Percentiles rank a stretch among this genome's conserved stretches.
These are phyloP conservation scores for Antarctomyces pellizariae DNA, from an alignment of 495 filamentous ascomycete genomes.

Conservation along the genomic window DNA sequence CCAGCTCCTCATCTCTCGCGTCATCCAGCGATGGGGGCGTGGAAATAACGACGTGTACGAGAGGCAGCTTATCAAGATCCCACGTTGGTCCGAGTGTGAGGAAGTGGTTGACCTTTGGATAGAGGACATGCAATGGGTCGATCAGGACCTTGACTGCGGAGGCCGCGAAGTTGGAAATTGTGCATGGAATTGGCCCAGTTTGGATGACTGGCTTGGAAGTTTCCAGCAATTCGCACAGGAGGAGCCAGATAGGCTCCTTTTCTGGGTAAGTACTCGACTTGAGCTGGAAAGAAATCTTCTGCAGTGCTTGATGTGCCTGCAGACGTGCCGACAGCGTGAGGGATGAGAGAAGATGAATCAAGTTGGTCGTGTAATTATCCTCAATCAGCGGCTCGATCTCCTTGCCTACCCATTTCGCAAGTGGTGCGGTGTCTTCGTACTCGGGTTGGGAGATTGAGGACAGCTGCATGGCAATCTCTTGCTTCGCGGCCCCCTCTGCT, in stretches of 20 bases:
- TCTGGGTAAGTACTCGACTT: constrained; percentile 51
- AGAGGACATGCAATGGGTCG: constrained; percentile 63
- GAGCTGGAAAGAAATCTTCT: constrained; percentile 38
- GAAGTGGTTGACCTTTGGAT: constrained; percentile 68
- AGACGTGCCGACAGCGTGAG: constrained; percentile 45
- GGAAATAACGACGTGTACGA: constrained; percentile 48
- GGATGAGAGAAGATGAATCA: constrained; percentile 56
- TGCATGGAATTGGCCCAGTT: constrained; percentile 38
- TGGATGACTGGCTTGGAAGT: constrained; percentile 33
- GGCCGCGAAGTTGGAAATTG: constrained; percentile 50
- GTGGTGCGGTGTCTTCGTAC: constrained; percentile 31
- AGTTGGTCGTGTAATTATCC: constrained; percentile 37
- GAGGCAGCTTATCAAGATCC: constrained; percentile 49
- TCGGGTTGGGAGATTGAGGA: not conserved
- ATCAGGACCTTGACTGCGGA: constrained; percentile 40
- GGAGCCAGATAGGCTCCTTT: constrained; percentile 47
- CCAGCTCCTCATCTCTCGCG: constrained; percentile 47
- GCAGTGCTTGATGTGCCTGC: constrained; percentile 45
- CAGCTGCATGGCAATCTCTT: constrained; percentile 2
- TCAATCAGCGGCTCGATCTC: constrained; percentile 51
- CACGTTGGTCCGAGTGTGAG: constrained; percentile 54
- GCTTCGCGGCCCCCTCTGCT: too few species aligned
- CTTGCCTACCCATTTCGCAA: constrained; percentile 47
- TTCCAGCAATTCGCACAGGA: constrained; percentile 57
- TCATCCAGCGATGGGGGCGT: constrained; percentile 50